Evolutionary conservation across 2,329 filamentous ascomycete genomes (phyloP), one percentile per base, ranked within the genome.

Genomic region (Xylariaceae sp.): DNA sequence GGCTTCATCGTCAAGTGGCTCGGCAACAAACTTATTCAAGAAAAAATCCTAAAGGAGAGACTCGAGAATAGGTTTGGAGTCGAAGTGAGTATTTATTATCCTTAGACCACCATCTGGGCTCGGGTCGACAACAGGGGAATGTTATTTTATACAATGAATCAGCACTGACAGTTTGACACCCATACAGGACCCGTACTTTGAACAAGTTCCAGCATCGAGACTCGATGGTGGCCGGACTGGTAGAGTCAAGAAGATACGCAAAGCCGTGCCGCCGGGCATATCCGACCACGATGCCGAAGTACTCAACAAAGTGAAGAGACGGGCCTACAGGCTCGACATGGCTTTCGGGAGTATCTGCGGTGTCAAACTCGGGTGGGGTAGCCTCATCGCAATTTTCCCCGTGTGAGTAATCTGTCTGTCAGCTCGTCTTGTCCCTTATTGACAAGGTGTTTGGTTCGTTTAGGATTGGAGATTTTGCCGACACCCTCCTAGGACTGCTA

Each of bases 341-440:
- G 83, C 81, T 53, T 80, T 96, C 4, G 95, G 92, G 75, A 91
- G 82, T 66, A 82, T 89, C 67, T 82, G 87, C 60, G 90, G 91
- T 43, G 80, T 95, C 56, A 83, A 86, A 55, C 91, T 97, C 67
- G 94, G 94, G 52, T 96, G 91, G 90, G 84, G 88, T 50, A 88
- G 86, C 64, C 81, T 96, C 55, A 89, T 97, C 64, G 94, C 86
- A 11, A 68, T 97, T 6, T 72, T 97, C 52, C 94, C 94, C 63
- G 82, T 82, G 81, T 90, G 79, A 78, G 88, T 80, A 53, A 9
- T 60, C 19, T 53, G 44, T 19, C 43, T 7, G 51, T 45, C 6
- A 4, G n/a, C 19, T 11, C 54, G n/a, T 41, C 8, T 19, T 30
- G 2, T 12, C 46, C 32, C n/a, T 34, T 6, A 19, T 50, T 8